Base-by-base conservation (phyloP, 2,329 filamentous ascomycete genomes). In the Teratosphaeria zuluensis region DNA sequence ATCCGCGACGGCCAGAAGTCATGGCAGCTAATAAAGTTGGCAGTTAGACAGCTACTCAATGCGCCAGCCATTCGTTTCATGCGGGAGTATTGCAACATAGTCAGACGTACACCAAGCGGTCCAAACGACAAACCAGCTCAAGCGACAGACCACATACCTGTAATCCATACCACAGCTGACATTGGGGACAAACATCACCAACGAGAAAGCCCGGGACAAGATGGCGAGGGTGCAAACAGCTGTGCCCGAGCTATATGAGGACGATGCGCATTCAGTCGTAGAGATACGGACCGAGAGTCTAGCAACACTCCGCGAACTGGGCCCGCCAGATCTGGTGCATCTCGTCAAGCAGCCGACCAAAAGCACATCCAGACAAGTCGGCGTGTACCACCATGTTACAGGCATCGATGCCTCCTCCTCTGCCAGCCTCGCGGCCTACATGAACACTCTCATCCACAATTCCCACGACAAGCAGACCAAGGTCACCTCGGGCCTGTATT, bases 341-440 rank as follows among this genome's bases (percentile, higher is more conserved):
- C 83, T 99, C 59, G 84, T 96, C 68, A 97, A 96, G 72, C 83
- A 85, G 69, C 81, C 82, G 11, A 77, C 81, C 69, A 84, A 84
- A 71, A 64, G 62, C 57, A 72, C 78, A 21, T 79, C 75, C 56
- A 82, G 81, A 62, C 81, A 84, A 77, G 81, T 86, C 62, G 94
- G 94, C 60, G 87, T 96, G 58, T 99, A 99, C 73, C 94, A 99
- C 74, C 94, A 99, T 85, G 92, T 96, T 67, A 96, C 91, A 46
- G 94, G 94, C 61, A 87, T 96, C 70, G 94, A 99, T 76, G 94
- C 94, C 54, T 99, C 94, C 1, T 97, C 94, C 6, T 97, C 94
- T 9, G 94, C 94, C 60, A 97, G 92, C 76, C 79, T 99, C 60
- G 94, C 94, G 48, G 94, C 94, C 66, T 99, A 99, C 76, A 95